phyloP scores from a whole-genome alignment of 1,139 yeast genomes.

The Nakaseomyces kungkrabaensis region DNA sequence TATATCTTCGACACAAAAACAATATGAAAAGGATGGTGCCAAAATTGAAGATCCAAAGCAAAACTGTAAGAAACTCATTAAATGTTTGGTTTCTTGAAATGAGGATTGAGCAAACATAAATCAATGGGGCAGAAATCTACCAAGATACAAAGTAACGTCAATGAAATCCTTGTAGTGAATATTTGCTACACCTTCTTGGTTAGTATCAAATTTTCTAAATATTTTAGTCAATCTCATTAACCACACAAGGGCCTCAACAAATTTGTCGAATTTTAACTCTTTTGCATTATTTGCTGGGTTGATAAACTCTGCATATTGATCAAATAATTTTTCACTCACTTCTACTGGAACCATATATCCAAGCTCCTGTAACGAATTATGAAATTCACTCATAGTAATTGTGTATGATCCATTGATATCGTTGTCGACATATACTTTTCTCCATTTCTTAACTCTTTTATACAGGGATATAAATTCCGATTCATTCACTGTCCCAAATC shows the following conservation, averaged over 20 bases:
- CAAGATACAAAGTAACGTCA: conserved; percentile 35
- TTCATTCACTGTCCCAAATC: conserved; percentile 28
- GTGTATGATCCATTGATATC: conserved; percentile 30
- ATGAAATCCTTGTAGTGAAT: conserved; percentile 71
- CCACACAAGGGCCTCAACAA: conserved; percentile 73
- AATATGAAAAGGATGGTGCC: background rate
- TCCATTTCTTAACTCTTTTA: conserved; percentile 28
- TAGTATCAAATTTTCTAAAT: conserved; percentile 67
- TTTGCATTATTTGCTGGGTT: conserved; percentile 34
- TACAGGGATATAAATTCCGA: conserved; percentile 28
- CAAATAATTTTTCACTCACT: conserved; percentile 28
- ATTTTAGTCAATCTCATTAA: conserved; percentile 67
- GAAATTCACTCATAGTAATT: conserved; percentile 25
- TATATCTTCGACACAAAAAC: background rate
- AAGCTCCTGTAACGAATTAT: conserved; percentile 28
- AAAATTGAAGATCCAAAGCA: background rate
- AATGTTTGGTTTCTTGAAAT: no score
- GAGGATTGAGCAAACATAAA: background rate
- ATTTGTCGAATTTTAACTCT: conserved; percentile 67
- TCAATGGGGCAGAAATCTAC: conserved; percentile 27
- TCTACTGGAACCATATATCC: conserved; percentile 29
- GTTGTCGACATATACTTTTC: conserved; percentile 30
- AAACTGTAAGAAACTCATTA: background rate
- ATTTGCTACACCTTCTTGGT: conserved; percentile 68
- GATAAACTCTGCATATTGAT: conserved; percentile 28